Conservation (phyloP, 2,329 filamentous ascomycete genomes). For the Trichophyton equinum region DNA sequence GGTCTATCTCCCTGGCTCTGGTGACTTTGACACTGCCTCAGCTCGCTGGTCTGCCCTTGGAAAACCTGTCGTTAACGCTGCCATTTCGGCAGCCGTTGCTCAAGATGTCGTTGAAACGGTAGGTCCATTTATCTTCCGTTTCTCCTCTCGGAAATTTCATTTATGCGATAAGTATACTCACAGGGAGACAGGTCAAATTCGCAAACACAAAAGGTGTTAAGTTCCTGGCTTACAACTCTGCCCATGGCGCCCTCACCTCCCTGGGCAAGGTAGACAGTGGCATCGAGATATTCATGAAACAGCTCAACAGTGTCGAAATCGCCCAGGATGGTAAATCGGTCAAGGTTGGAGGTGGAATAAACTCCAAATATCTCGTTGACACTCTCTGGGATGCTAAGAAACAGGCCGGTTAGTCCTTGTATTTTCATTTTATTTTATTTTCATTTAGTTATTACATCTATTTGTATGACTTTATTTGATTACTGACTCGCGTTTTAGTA, state of each 20-base stretch:
- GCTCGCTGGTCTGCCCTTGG: conserved; percentile 37
- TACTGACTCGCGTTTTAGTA: conserved; percentile 18
- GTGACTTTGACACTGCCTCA: conserved; percentile 29
- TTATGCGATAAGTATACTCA: not conserved
- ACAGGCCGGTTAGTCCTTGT: conserved; percentile 33
- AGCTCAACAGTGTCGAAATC: conserved; percentile 35
- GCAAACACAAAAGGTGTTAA: conserved; percentile 37
- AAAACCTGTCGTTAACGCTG: conserved; percentile 34
- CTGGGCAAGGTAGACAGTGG: conserved; percentile 39
- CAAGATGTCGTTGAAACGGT: conserved; percentile 40
- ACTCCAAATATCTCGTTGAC: conserved; percentile 37
- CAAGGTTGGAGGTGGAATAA: conserved; percentile 39
- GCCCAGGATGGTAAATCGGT: conserved; percentile 34
- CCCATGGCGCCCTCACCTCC: conserved; percentile 41
- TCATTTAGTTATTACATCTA: conserved; percentile 2
- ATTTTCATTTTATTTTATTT: not conserved
- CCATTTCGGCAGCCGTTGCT: conserved; percentile 38
- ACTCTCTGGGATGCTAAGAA: conserved; percentile 40
- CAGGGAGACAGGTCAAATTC: conserved; percentile 31
- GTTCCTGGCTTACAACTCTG: conserved; percentile 43
- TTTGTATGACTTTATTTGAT: no score
- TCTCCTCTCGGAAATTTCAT: not conserved
- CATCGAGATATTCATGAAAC: conserved; percentile 39
- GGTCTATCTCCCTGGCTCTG: conserved; percentile 33
- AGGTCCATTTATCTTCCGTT: conserved; percentile 12